Conservation (phyloP, 192 early-diverging fungal species). For the Umbelopsis vinacea region DNA sequence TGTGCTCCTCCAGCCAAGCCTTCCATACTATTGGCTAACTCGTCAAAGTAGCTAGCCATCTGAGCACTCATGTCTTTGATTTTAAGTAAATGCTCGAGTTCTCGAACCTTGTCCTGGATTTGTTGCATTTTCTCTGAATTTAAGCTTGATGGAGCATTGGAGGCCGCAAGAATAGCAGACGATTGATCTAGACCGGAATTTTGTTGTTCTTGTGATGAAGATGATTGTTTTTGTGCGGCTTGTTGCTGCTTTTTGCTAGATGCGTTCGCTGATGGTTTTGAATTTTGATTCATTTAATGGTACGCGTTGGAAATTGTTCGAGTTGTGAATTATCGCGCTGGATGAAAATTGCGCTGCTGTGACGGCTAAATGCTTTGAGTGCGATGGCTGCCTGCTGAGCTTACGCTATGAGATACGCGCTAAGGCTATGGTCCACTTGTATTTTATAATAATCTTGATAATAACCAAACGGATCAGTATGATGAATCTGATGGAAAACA, state of each 20-base stretch:
- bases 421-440: too few relatives aligned
- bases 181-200: background rate
- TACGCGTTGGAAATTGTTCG: background rate
- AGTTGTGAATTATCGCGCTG: background rate
- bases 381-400: too few relatives aligned
- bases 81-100: conserved; percentile 26
- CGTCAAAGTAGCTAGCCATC: conserved; percentile 25
- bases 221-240: background rate
- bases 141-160: background rate
- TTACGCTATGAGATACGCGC: too few relatives aligned
- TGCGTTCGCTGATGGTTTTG: background rate
- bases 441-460: too few relatives aligned
- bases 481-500: too few relatives aligned
- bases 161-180: background rate
- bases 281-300: background rate
- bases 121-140: conserved; percentile 19
- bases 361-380: too few relatives aligned
- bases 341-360: background rate
- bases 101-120: conserved; percentile 17
- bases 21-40: conserved; percentile 16
- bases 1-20: conserved; percentile 23
- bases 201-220: too few relatives aligned
- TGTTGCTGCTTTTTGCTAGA: background rate
- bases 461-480: too few relatives aligned
- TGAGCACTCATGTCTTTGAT: conserved; percentile 13